Evolutionary conservation across 2,329 filamentous ascomycete species (phyloP).

Genomic region (Herpotrichia juniperi): DNA sequence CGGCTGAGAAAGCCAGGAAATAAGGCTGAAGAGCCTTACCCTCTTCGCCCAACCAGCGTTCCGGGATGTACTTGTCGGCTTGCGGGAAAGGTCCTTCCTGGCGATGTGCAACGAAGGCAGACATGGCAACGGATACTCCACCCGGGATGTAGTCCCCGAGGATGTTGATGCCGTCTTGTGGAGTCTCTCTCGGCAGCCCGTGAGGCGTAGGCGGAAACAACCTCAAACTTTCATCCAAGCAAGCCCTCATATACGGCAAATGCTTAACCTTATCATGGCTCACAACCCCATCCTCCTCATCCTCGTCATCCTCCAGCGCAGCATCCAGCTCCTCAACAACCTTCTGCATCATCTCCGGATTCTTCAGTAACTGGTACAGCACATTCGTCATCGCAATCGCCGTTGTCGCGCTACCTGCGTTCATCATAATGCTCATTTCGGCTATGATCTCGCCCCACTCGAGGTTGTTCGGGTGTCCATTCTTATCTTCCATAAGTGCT

Average conservation of each 20-base stretch:
- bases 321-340: conserved; percentile 32
- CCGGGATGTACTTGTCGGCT: conserved; percentile 40
- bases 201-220: conserved; percentile 53
- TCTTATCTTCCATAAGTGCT: conserved; percentile 60
- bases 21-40: conserved; percentile 36
- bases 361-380: conserved; percentile 59
- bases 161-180: conserved; percentile 33
- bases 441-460: conserved; percentile 65
- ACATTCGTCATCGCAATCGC: conserved; percentile 61
- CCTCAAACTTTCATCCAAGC: conserved; percentile 53
- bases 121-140: conserved; percentile 36
- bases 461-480: conserved; percentile 53
- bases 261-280: conserved; percentile 37
- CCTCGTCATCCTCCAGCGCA: conserved; percentile 33
- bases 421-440: conserved; percentile 59
- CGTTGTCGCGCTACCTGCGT: conserved; percentile 59
- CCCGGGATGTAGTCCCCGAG: conserved; percentile 35
- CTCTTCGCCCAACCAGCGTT: conserved; percentile 45
- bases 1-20: conserved; percentile 37
- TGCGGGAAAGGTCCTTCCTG: conserved; percentile 33
- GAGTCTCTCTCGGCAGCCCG: conserved; percentile 44
- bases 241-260: conserved; percentile 46
- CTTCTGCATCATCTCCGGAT: conserved; percentile 45
- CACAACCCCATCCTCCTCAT: conserved; percentile 30
- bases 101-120: conserved; percentile 57